phyloP scores from a whole-genome alignment of 257 asterid genomes.

The Petunia axillaris region DNA sequence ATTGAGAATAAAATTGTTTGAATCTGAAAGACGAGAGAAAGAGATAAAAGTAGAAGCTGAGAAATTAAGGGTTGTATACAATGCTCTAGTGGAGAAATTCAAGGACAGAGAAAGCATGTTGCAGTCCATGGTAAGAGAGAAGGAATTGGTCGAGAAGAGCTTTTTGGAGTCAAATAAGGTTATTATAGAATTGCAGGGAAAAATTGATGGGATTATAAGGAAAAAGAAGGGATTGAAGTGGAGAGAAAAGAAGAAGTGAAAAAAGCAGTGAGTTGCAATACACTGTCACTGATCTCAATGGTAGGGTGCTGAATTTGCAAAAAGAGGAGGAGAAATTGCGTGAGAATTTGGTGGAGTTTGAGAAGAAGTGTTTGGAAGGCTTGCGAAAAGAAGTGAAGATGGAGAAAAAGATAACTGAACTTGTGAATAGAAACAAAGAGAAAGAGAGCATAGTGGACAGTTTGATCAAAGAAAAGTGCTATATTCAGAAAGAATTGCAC shows the following conservation, averaged over 20 bases:
- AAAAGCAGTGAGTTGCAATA: conserved; percentile 54
- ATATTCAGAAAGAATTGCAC: conserved; percentile 43
- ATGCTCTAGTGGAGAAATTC: conserved; percentile 39
- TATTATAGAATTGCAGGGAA: conserved; percentile 44
- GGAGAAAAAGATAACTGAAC: conserved; percentile 44
- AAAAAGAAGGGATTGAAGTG: conserved; percentile 50
- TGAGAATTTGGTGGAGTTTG: conserved; percentile 49
- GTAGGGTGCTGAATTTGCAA: conserved; percentile 42
- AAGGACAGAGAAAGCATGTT: conserved; percentile 46
- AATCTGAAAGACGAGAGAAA: conserved; percentile 42
- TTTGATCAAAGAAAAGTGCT: conserved; percentile 49
- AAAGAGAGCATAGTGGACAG: conserved; percentile 40
- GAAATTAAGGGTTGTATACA: conserved; percentile 40
- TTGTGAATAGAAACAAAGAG: conserved; percentile 47
- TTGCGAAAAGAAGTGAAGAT: conserved; percentile 55
- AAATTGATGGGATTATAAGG: conserved; percentile 36
- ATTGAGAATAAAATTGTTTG: conserved; percentile 40
- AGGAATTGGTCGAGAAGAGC: conserved; percentile 40
- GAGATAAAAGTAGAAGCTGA: conserved; percentile 35
- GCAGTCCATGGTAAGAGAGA: conserved; percentile 38
- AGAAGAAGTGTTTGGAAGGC: conserved; percentile 49
- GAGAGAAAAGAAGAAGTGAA: conserved; percentile 45
- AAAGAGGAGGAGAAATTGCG: conserved; percentile 48
- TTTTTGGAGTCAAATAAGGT: conserved; percentile 40
- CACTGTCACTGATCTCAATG: conserved; percentile 45